Base-by-base conservation (phyloP, 495 filamentous ascomycete species). In the Neurospora sp. region DNA sequence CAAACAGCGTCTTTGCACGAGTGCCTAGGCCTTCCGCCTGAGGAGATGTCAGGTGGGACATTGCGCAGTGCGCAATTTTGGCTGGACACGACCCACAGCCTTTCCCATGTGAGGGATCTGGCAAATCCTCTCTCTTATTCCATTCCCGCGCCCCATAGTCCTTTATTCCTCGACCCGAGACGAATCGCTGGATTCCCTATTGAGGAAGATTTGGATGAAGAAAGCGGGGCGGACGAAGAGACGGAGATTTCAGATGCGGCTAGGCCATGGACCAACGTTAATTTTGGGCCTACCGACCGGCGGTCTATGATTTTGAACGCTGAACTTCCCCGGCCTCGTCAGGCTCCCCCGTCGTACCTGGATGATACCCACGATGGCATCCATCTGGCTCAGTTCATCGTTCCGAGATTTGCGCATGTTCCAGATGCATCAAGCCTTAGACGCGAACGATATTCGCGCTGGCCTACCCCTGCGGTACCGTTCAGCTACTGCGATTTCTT, bases 1-100 rank as follows among this genome's bases (percentile, higher is more conserved):
- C 76, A 78, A 9, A 79, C 79, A 16, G 75, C 74, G 5, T 72
- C 74, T 27, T 46, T 79, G 38, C 72, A 73, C 9, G 81, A 85
- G 27, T 71, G 77, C 5, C 71, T 85, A 0, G 83, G 85, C 10
- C 18, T 83, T 38, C 74, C 77, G 1, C 42, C 41, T 9, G 27
- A 44, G 0, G 75, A 83, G 48, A 73, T 78, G 8, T 72, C 71
- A 27, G 68, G 70, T 53, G 38, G 70, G 7, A 42, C 37, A 10
- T 69, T 39, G 61, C 9, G 39, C 41, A 68, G 46, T 35, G n/a
- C 14, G 11, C 39, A 20, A 1, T 20, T 14, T 5, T 77, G 74
- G 76, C 68, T 78, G 53, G 77, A 79, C 46, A 78, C 53, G 9
- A 80, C 78, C 0, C 78, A 76, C 46, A 72, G 78, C 37, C 70